Base-by-base conservation (phyloP, 73 alveolate genomes). In the Paramecium sonneborni region DNA sequence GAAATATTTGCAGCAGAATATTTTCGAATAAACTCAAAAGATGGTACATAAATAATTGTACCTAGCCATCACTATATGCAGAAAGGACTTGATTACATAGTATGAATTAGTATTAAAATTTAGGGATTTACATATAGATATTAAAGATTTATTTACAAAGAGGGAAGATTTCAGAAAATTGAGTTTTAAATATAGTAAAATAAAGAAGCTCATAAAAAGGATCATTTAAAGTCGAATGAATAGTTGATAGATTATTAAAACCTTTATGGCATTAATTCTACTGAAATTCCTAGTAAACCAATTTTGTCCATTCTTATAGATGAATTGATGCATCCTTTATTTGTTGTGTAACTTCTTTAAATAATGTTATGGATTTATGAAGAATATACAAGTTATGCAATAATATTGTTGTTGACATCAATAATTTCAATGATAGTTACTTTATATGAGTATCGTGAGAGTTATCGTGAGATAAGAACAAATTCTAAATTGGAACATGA, bases 341-440 rank as follows among this genome's bases (percentile, higher is more conserved):
- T 79, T 44, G 74, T 79, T 20, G 41, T 79, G 44, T 44, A 79
- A 46, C 41, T 79, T 24, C 72, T 79, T 43, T 14, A 39, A 79
- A 79, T 79, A 39, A 9, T 39, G 20, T 43, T 79, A 43, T 79
- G 90, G 90, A 79, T 79, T 34, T 79, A 79, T 79, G 90, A 79
- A 79, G 76, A 46, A 18, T 79, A 79, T 41, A 46, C 55, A 0
- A 79, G 90, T 44, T 79, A 79, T 79, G 44, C 90, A 1, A 38
- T 79, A 21, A 79, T 79, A 39, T 34, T 79, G 5, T 37, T 79
- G 26, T 24, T 44, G 10, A 34, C 44, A 21, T 79, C 90, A 24
- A 43, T 79, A n/a, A 24, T 43, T 41, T 79, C 90, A 24, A 79
- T 79, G 74, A 1, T 79, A 4, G 90, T 41, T 21, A 79, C 90